Evolutionary conservation across 2,329 filamentous ascomycete genomes (phyloP), one percentile per base, ranked within the genome.

Genomic region (Cytospora chrysosperma): DNA sequence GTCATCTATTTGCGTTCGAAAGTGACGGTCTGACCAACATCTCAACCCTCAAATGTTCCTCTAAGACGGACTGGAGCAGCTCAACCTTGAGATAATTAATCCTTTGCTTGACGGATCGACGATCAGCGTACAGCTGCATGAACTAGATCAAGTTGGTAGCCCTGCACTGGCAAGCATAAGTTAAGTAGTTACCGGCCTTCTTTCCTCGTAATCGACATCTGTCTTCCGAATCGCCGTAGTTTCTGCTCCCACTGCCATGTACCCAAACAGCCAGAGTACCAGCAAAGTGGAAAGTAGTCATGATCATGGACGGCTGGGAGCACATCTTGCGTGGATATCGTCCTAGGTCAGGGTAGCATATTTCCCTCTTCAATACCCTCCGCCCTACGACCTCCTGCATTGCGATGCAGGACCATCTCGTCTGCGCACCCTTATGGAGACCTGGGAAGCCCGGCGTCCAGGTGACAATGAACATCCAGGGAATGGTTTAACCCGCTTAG

Each of bases 361-460:
- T 2, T 12, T n/a, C 10, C 40, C 40, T 9, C 40, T n/a, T 19
- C 40, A 13, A n/a, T 12, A n/a, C 17, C 40, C 40, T 43, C 17
- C 40, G 8, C 7, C 40, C 40, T 43, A 43, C 40, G 28, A 8
- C 40, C 7, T 19, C 5, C 8, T 6, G 3, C 15, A n/a, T n/a
- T n/a, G n/a, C n/a, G n/a, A n/a, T n/a, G 40, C 50, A 19, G 50
- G 50, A 24, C 67, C 61, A 19, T 30, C 64, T 8, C 65, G 62
- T 4, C 62, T 68, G 30, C 19, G 66, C 10, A 66, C 70, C 56
- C 64, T 69, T 37, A 66, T 57, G 52, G 68, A 68, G 4, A 68
- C 67, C 43, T 70, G 67, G 67, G 69, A 68, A n/a, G n/a, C n/a
- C n/a, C 52, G 69, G 69, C 64, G 62, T 70, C 15, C 66, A 43